Conservation (phyloP, 2,329 filamentous ascomycete species). For the Alternaria metachromatica region DNA sequence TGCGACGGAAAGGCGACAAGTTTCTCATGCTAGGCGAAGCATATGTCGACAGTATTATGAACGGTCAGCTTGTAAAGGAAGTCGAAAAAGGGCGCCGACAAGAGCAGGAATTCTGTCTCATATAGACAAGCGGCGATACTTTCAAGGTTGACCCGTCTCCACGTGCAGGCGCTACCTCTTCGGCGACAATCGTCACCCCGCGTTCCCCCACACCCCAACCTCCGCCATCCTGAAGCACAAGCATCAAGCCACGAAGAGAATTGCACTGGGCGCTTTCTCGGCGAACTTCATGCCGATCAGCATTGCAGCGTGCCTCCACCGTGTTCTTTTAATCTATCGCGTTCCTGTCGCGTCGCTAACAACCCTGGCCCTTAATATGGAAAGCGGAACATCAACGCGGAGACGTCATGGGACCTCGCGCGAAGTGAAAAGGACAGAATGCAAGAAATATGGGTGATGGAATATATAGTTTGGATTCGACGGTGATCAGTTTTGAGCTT, state of each 20-base stretch:
- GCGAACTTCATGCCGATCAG: background rate
- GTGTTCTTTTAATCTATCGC: constrained; percentile 32
- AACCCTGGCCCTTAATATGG: constrained; percentile 26
- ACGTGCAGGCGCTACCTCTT: background rate
- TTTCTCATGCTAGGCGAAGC: constrained; percentile 9
- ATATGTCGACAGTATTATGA: constrained; percentile 12
- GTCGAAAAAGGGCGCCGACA: background rate
- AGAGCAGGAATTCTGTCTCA: constrained; percentile 5
- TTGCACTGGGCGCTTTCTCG: background rate
- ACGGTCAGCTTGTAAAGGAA: background rate
- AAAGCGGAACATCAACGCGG: constrained; percentile 16
- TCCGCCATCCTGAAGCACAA: background rate
- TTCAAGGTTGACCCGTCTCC: too few relatives aligned
- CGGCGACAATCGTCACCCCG: background rate
- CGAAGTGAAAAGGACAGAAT: constrained; percentile 24
- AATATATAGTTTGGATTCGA: background rate
- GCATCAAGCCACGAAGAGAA: background rate
- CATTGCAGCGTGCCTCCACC: constrained; percentile 1
- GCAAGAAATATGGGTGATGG: background rate
- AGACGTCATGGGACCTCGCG: constrained; percentile 2
- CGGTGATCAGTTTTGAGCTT: background rate
- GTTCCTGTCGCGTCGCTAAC: constrained; percentile 13
- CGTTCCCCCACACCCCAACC: background rate
- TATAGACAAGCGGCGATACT: background rate
- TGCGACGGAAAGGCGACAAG: background rate